Conservation (phyloP, 305 asterid species). For the Fraxinus velutina region DNA sequence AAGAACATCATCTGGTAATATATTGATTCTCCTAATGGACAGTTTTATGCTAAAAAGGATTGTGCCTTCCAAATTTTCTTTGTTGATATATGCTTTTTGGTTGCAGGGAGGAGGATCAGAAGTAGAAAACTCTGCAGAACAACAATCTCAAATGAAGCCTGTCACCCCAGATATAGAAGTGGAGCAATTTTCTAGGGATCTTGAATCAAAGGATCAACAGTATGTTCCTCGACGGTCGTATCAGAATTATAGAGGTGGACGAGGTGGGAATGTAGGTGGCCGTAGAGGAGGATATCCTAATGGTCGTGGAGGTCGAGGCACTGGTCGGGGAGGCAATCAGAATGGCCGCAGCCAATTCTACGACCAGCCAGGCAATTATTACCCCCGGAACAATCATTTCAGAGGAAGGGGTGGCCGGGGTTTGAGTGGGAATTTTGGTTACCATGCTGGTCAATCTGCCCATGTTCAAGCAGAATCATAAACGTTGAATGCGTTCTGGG, state of each 20-base stretch:
- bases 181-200: conserved; percentile 36
- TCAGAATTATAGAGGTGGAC: conserved; percentile 53
- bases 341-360: conserved; percentile 51
- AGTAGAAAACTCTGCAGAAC: conserved; percentile 37
- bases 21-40: background rate
- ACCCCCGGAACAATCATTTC: conserved; percentile 41
- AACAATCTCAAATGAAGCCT: conserved; percentile 33
- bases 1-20: conserved; percentile 47
- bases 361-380: conserved; percentile 54
- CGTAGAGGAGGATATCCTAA: conserved; percentile 42
- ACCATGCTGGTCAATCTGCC: conserved; percentile 36
- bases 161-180: conserved; percentile 31
- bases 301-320: conserved; percentile 61
- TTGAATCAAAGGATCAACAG: conserved; percentile 42
- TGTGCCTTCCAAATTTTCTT: background rate
- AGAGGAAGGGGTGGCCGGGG: conserved; percentile 84
- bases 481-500: background rate
- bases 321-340: conserved; percentile 50
- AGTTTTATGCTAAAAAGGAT: background rate
- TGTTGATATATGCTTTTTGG: background rate
- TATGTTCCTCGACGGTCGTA: conserved; percentile 32
- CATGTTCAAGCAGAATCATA: conserved; percentile 43
- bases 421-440: conserved; percentile 35
- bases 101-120: conserved; percentile 40
- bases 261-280: conserved; percentile 41